A percentile compares a stretch with the other conserved stretches of the same genome.
Conservation (phyloP, 2,329 filamentous ascomycete genomes). For the Beauveria bassiana region DNA sequence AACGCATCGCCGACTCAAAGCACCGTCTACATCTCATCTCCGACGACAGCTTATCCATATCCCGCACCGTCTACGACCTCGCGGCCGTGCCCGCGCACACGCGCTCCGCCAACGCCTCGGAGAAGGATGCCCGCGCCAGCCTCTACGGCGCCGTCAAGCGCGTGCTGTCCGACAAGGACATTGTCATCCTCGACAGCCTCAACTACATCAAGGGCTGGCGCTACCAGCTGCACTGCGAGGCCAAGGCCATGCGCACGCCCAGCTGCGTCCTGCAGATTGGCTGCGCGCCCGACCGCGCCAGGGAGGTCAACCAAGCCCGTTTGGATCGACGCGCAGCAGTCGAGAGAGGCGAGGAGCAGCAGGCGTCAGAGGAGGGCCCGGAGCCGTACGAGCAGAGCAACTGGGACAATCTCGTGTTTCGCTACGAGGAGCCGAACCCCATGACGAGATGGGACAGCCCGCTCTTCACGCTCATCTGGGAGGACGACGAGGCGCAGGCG, state of each 20-base stretch:
- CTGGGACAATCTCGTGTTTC: slow-evolving; percentile 73
- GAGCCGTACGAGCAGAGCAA: slow-evolving; percentile 48
- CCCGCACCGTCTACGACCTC: slow-evolving; percentile 64
- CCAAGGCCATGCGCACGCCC: slow-evolving; percentile 69
- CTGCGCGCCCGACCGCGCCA: slow-evolving; percentile 43
- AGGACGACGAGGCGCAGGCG: slow-evolving; percentile 58
- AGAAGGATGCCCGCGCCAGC: slow-evolving; percentile 74
- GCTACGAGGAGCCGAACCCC: slow-evolving; percentile 79
- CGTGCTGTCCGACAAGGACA: slow-evolving; percentile 60
- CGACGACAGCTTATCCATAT: slow-evolving; percentile 62
- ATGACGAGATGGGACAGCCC: slow-evolving; percentile 83
- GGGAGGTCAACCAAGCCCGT: slow-evolving; percentile 52
- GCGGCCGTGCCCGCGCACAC: slow-evolving; percentile 46
- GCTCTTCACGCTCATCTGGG: slow-evolving; percentile 70
- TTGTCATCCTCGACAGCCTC: slow-evolving; percentile 71
- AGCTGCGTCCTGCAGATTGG: slow-evolving; percentile 66
- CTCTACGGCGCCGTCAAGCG: slow-evolving; percentile 74
- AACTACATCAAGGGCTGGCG: slow-evolving; percentile 91
- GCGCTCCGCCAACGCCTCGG: slow-evolving; percentile 63
- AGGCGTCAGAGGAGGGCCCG: slow-evolving; percentile 3
- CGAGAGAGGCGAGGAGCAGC: slow-evolving; percentile 16
- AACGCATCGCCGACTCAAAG: slow-evolving; percentile 42
- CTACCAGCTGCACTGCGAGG: slow-evolving; percentile 79
- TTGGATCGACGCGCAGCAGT: slow-evolving; percentile 28
- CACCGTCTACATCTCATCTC: slow-evolving; percentile 68